Conservation (phyloP, 176 grass and related monocot genomes). For the Thinopyrum elongatum region DNA sequence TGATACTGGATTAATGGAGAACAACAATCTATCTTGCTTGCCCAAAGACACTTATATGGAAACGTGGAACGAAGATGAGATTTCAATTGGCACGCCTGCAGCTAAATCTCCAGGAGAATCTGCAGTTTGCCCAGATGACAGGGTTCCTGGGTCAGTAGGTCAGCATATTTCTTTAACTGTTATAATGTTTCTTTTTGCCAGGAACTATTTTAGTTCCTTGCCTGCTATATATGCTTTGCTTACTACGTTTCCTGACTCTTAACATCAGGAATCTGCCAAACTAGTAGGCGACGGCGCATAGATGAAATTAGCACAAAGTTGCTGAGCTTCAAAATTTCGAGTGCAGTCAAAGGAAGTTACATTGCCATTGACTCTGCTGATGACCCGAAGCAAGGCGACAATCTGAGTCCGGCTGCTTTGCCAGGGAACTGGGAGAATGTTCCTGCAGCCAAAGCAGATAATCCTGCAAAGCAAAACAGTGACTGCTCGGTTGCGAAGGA, state of each 20-base stretch:
- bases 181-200: background rate
- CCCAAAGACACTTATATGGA: background rate
- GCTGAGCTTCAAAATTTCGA: constrained; percentile 35
- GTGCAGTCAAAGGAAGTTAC: constrained; percentile 27
- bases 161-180: background rate
- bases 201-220: background rate
- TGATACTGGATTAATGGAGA: background rate
- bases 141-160: constrained; percentile 9
- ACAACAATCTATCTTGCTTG: background rate
- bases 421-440: constrained; percentile 23
- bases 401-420: background rate
- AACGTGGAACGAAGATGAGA: constrained; percentile 1
- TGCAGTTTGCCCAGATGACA: background rate
- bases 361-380: background rate
- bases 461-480: background rate
- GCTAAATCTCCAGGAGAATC: constrained; percentile 3
- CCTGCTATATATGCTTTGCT: background rate
- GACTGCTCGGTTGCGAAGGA: background rate
- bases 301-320: constrained; percentile 26
- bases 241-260: background rate
- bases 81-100: background rate
- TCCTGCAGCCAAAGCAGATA: background rate
- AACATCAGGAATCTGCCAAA: constrained; percentile 14
- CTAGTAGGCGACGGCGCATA: background rate
- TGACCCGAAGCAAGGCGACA: background rate